Conservation (phyloP, 1,284 basidiomycete species). For the Pascua sp. region DNA sequence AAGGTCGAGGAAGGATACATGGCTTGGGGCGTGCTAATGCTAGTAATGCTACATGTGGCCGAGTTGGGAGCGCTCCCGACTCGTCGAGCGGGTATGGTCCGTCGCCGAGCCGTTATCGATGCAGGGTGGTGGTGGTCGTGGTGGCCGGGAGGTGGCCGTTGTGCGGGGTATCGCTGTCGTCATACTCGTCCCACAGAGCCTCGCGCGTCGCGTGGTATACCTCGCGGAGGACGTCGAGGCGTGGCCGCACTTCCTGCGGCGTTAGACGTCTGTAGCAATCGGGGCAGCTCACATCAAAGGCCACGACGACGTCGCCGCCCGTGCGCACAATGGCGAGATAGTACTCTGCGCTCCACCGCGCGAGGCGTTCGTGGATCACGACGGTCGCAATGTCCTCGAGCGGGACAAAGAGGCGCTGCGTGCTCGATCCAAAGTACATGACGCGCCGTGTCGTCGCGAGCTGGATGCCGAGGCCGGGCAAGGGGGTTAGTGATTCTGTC, state of each 20-base stretch:
- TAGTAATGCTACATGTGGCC: too few relatives aligned
- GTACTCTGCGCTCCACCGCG: constrained; percentile 33
- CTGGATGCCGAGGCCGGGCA: constrained; percentile 60
- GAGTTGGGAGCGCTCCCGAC: too few relatives aligned
- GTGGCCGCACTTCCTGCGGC: constrained; percentile 27
- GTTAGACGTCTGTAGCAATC: too few relatives aligned
- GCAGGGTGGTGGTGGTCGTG: too few relatives aligned
- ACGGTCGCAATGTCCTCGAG: constrained; percentile 30
- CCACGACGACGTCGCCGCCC: constrained; percentile 21
- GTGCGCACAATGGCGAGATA: constrained; percentile 35
- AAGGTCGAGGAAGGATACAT: too few relatives aligned
- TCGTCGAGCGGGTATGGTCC: too few relatives aligned
- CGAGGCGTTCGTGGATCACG: constrained; percentile 40
- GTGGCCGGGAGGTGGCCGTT: too few relatives aligned
- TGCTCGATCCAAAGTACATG: constrained; percentile 1
- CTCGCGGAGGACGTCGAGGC: constrained; percentile 27
- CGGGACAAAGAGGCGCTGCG: constrained; percentile 27
- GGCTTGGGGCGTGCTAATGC: too few relatives aligned
- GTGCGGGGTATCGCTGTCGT: neutral
- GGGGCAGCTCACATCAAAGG: constrained; percentile 39
- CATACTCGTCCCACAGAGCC: constrained; percentile 34
- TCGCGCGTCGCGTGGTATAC: constrained; percentile 38
- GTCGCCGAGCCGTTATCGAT: too few relatives aligned
- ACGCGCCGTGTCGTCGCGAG: constrained; percentile 54
- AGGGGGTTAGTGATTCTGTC: constrained; percentile 36